phyloP scores from a whole-genome alignment of 2,329 filamentous ascomycete genomes.

The Diaporthe destruens region DNA sequence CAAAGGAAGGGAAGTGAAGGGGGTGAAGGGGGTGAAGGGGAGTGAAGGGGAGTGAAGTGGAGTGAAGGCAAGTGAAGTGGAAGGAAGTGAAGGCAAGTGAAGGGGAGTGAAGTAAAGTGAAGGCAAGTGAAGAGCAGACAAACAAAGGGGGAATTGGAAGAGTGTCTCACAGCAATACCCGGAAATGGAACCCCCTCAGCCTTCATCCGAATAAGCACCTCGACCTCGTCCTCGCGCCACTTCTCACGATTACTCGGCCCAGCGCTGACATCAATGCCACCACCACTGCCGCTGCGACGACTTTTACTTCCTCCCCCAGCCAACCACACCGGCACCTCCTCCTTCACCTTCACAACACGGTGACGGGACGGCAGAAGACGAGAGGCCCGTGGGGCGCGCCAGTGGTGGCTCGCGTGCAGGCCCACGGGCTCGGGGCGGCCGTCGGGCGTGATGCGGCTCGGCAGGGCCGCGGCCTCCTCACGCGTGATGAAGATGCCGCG shows the following conservation, averaged over 20 bases:
- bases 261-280: no score
- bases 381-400: neutral
- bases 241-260: neutral
- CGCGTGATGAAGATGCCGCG: constrained; percentile 9
- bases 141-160: no score
- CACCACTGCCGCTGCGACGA: neutral
- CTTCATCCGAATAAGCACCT: neutral
- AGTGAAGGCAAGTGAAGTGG: neutral
- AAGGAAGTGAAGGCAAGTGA: no score
- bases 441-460: neutral
- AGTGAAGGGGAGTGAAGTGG: no score
- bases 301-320: neutral
- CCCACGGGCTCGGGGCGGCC: neutral
- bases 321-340: neutral
- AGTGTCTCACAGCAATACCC: neutral
- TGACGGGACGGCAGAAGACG: no score
- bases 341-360: no score
- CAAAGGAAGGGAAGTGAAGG: no score
- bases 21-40: no score
- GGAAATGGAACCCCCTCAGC: neutral
- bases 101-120: neutral
- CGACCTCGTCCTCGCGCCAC: neutral
- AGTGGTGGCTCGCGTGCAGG: neutral
- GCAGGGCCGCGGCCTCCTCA: constrained; percentile 17
- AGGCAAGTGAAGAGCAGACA: neutral